These are phyloP conservation scores for Colletotrichum lentis DNA, from an alignment of 2,329 filamentous ascomycete species.

Conservation along the genomic window DNA sequence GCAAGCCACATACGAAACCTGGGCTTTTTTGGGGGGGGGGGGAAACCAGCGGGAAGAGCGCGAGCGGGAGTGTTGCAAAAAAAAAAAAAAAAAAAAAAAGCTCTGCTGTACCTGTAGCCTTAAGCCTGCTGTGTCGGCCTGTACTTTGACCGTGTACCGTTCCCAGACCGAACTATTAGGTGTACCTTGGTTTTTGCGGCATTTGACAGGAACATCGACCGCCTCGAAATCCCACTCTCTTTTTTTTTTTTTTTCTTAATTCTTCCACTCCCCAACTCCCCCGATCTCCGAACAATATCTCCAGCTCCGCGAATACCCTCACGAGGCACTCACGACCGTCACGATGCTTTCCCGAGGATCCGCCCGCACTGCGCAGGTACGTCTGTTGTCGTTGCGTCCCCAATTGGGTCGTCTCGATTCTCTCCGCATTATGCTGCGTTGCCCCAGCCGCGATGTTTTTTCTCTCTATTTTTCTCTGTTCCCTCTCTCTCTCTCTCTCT, in stretches of 20 bases:
- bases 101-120: background rate
- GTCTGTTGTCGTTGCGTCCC: constrained; percentile 42
- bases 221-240: constrained; percentile 32
- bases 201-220: constrained; percentile 28
- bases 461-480: too few relatives aligned
- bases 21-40: background rate
- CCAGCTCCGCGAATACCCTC: constrained; percentile 33
- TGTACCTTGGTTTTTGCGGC: constrained; percentile 29
- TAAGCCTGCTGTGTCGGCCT: background rate
- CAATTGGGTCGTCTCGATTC: constrained; percentile 10
- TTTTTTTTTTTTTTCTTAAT: constrained; percentile 37
- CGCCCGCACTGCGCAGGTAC: constrained; percentile 65
- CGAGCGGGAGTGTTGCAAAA: too few relatives aligned
- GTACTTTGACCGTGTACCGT: constrained; percentile 15
- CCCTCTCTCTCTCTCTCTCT: too few relatives aligned
- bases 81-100: constrained; percentile 1
- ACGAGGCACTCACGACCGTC: constrained; percentile 38
- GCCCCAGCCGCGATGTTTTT: background rate
- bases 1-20: constrained; percentile 28
- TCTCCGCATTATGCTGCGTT: background rate
- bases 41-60: too few relatives aligned
- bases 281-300: constrained; percentile 20
- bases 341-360: constrained; percentile 69
- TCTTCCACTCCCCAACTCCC: constrained; percentile 20
- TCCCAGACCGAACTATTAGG: constrained; percentile 4